phyloP scores from a whole-genome alignment of 441 rosid genomes.

The Pelargonium australe region DNA sequence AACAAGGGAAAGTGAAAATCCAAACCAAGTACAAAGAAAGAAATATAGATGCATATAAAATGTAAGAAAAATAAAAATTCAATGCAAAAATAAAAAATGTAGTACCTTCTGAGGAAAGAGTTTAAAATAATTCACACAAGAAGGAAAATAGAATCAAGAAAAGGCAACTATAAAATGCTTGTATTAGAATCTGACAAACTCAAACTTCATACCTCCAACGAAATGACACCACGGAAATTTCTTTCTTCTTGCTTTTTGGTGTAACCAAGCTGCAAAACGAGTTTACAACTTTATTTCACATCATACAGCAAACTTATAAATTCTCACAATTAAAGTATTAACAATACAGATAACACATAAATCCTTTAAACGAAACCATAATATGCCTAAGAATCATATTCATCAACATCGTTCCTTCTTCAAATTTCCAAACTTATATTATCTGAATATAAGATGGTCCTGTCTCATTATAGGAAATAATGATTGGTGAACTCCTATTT shows the following conservation, averaged over 20 bases:
- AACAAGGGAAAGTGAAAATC: not conserved
- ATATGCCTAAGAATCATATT: too few relatives aligned
- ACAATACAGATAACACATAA: not conserved
- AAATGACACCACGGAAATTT: slow-evolving; percentile 82
- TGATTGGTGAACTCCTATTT: too few relatives aligned
- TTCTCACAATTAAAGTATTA: not conserved
- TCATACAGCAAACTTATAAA: slow-evolving; percentile 8
- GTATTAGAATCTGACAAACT: slow-evolving; percentile 11
- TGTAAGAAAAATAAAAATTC: not conserved
- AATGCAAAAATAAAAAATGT: not conserved
- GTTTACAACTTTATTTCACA: slow-evolving; percentile 11
- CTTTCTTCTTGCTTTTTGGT: slow-evolving; percentile 95
- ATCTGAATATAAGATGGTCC: too few relatives aligned
- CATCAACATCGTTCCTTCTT: too few relatives aligned
- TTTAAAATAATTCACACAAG: too few relatives aligned
- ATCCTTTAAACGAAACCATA: too few relatives aligned
- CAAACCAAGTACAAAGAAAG: not conserved
- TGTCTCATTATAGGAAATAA: too few relatives aligned
- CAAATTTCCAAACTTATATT: too few relatives aligned
- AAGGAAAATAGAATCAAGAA: not conserved
- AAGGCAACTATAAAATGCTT: not conserved
- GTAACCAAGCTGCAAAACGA: slow-evolving; percentile 74
- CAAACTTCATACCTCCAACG: slow-evolving; percentile 63
- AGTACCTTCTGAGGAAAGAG: not conserved
- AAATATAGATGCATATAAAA: too few relatives aligned